Evolutionary conservation across 768 basidiomycete species (phyloP).

Genomic region (Leccinum disarticulatum): DNA sequence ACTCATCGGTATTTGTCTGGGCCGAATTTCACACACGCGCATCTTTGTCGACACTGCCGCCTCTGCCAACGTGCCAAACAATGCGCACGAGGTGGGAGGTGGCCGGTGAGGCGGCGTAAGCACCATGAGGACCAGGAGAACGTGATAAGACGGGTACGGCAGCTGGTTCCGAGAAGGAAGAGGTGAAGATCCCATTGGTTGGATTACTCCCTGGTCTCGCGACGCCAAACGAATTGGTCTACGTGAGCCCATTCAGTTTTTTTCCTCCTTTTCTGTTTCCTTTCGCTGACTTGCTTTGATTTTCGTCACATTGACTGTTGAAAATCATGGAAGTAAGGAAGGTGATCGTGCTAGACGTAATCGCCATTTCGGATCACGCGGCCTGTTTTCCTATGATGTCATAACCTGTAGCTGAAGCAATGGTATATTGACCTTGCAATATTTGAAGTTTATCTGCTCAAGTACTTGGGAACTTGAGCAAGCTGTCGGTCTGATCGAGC

Average conservation of each 20-base stretch:
- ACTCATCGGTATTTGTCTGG: constrained; percentile 62
- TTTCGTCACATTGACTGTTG: constrained; percentile 34
- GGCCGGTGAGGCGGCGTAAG: constrained; percentile 4
- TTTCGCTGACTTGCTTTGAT: constrained; percentile 3
- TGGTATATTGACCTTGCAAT: neutral
- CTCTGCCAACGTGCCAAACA: constrained; percentile 5
- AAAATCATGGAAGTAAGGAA: constrained; percentile 62
- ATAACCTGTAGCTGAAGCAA: constrained; percentile 12
- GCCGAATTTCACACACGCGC: constrained; percentile 57
- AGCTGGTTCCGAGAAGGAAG: constrained; percentile 26
- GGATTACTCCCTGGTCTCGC: constrained; percentile 76
- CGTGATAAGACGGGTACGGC: constrained; percentile 2
- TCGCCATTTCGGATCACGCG: constrained; percentile 69
- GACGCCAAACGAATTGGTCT: constrained; percentile 68
- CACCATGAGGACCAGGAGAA: constrained; percentile 12
- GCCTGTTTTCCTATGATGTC: constrained; percentile 36
- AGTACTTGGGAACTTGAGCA: neutral
- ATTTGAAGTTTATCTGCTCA: neutral
- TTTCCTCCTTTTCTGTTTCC: neutral
- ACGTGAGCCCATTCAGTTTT: constrained; percentile 55
- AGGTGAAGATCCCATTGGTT: constrained; percentile 65
- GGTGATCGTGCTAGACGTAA: constrained; percentile 65
- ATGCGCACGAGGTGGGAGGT: constrained; percentile 3
- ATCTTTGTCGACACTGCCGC: constrained; percentile 49
- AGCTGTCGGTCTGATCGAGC: neutral